These are phyloP conservation scores for Lithospermum erythrorhizon DNA, from an alignment of 257 asterid species.

Conservation along the genomic window DNA sequence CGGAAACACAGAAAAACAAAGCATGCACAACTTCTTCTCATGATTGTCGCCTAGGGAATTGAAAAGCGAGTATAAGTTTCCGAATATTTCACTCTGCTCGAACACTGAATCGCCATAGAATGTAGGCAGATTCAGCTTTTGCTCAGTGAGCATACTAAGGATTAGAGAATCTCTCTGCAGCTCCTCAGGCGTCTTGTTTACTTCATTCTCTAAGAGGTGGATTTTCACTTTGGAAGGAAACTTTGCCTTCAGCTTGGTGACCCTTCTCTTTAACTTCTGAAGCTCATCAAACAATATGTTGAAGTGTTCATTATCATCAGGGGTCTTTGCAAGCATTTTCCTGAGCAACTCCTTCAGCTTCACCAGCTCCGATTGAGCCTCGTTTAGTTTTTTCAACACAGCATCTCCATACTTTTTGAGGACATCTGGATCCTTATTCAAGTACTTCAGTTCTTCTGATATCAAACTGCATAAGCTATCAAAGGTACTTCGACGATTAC, in stretches of 20 bases:
- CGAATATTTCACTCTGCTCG: background rate
- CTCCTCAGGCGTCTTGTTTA: background rate
- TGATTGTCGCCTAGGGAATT: background rate
- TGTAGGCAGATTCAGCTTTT: background rate
- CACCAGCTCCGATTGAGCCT: background rate
- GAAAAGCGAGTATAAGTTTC: background rate
- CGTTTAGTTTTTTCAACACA: background rate
- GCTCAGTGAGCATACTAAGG: background rate
- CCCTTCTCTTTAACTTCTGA: background rate
- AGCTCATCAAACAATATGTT: background rate
- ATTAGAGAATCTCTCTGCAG: background rate
- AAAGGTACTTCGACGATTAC: background rate
- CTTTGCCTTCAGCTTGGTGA: conserved; percentile 6
- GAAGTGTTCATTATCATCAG: background rate
- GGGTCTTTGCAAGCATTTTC: background rate
- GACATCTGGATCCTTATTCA: background rate
- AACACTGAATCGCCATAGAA: background rate
- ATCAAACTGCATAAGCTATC: background rate
- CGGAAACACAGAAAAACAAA: conserved; percentile 7
- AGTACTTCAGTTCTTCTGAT: background rate
- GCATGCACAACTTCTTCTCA: conserved; percentile 1
- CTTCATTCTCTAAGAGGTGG: background rate
- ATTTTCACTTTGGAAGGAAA: conserved; percentile 5
- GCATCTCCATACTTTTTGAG: background rate
- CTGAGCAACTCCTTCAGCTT: background rate